Evolutionary conservation across 192 early-diverging fungal species (phyloP), one percentile per base, ranked within the genome.

Genomic region (Oehlia diaphana): DNA sequence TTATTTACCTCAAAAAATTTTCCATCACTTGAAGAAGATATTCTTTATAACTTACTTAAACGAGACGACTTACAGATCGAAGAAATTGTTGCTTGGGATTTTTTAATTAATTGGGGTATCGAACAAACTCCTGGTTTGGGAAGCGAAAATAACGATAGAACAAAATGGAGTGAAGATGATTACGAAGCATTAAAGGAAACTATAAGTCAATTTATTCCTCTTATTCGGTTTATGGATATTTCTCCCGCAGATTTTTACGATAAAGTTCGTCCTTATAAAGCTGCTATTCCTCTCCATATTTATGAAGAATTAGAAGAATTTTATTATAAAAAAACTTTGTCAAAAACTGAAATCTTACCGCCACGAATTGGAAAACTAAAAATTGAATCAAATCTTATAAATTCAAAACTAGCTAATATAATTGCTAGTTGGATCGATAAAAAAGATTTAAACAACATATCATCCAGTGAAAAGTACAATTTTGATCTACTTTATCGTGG

Each of bases 21-120:
- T 47, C 2, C 44, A 47, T 47, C 10, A 2, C 44, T 47, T 47
- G 44, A 47, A 12, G 10, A 47, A 47, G 44, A 47, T 47, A 47
- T 12, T 47, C 44, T 47, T 12, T 47, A 47, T 12, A 4, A 47
- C 9, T 47, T 47, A 2, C 44, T 47, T 47, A 47, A 12, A 47
- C 44, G 44, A 47, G 44, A 47, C 2, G 2, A 47, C 31, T n/a
- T 76, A 4, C 28, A 39, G 33, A 37, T 76, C 2, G 31, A 76
- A 39, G 74, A 76, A 31, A 76, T 76, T 4, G 74, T 63, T 63
- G 9, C 62, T 42, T 76, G 74, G 74, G 35, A 76, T 12, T 13
- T 37, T 37, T 19, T 76, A 39, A 76, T 76, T 39, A 63, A 63
- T 64, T 76, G 74, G 74, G 74, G 74, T 39, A 47, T 47, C 13